These are phyloP conservation scores for Biancaea sappan DNA, from an alignment of 306 rosid species.

Conservation along the genomic window DNA sequence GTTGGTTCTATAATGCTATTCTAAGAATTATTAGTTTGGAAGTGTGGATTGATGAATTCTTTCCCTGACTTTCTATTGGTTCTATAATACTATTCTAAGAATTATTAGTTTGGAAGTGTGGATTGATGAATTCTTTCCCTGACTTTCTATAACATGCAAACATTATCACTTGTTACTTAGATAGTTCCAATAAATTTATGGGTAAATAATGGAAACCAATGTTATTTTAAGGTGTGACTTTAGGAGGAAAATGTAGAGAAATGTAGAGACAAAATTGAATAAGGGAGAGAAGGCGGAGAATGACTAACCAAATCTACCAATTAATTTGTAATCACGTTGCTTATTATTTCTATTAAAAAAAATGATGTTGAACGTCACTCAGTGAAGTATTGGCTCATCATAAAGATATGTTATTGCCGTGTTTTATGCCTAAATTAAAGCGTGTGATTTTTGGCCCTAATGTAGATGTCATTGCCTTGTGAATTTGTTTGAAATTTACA, in stretches of 20 bases:
- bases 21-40: neutral
- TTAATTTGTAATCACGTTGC: neutral
- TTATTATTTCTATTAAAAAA: neutral
- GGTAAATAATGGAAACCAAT: neutral
- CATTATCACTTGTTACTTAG: neutral
- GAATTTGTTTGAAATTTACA: neutral
- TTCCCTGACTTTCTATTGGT: neutral
- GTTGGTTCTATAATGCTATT: neutral
- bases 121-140: neutral
- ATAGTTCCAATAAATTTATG: neutral
- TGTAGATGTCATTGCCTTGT: neutral
- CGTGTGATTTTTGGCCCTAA: conserved; percentile 6
- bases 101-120: neutral
- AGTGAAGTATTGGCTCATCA: neutral
- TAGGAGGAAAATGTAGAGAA: neutral
- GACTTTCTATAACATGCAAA: neutral
- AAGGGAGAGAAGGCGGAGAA: neutral
- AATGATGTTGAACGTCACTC: neutral
- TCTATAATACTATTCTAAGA: neutral
- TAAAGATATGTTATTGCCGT: neutral
- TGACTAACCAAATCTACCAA: neutral
- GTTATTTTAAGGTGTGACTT: neutral
- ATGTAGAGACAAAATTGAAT: neutral
- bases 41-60: neutral
- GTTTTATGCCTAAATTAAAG: neutral